Evolutionary conservation across 352 stramenopile species (phyloP).

Genomic region (Pythium coloratum): DNA sequence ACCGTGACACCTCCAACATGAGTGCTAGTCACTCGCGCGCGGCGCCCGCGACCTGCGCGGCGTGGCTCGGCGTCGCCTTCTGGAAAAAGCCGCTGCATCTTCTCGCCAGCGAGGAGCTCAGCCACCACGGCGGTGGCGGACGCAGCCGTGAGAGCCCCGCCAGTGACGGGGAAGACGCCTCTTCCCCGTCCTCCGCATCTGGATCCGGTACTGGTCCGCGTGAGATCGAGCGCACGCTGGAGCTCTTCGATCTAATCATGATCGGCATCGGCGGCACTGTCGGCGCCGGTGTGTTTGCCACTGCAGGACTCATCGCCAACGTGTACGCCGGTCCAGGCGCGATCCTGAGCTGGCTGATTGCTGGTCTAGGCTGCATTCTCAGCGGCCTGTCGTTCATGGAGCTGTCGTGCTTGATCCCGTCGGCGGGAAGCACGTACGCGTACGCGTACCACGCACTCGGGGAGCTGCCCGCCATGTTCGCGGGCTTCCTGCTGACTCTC

Average conservation of each 20-base stretch:
- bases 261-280: constrained; percentile 94
- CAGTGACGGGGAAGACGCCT: constrained; percentile 15
- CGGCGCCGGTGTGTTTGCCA: constrained; percentile 92
- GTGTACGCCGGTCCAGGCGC: constrained; percentile 74
- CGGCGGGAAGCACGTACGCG: constrained; percentile 90
- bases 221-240: constrained; percentile 65
- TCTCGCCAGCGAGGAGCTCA: constrained; percentile 22
- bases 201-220: background rate
- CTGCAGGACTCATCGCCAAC: constrained; percentile 63
- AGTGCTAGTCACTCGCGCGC: constrained; percentile 1
- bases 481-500: constrained; percentile 88
- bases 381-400: constrained; percentile 92
- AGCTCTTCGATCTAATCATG: constrained; percentile 91
- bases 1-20: background rate
- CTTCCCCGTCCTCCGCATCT: background rate
- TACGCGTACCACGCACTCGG: constrained; percentile 93
- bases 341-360: constrained; percentile 84
- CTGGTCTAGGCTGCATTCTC: constrained; percentile 73
- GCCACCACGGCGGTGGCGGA: constrained; percentile 11
- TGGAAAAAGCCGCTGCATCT: constrained; percentile 74
- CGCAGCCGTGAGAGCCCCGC: constrained; percentile 24
- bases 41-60: constrained; percentile 15
- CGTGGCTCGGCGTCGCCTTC: constrained; percentile 57
- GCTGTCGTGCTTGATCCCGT: constrained; percentile 85
- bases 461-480: constrained; percentile 91